Conservation (phyloP, 2,329 filamentous ascomycete genomes). For the Penicillium palitans region DNA sequence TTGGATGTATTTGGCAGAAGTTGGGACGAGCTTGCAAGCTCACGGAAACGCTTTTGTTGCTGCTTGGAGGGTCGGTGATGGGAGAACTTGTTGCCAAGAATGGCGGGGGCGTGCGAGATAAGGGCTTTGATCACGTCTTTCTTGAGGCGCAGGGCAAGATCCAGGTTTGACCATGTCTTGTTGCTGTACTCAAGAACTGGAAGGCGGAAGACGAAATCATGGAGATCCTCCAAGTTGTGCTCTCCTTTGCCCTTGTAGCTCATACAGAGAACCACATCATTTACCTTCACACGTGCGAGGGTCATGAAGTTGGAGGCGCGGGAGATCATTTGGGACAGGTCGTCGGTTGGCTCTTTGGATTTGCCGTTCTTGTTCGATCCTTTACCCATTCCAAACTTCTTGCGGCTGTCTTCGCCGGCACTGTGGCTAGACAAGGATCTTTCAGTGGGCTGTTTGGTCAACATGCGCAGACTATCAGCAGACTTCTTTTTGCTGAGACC, state of each 20-base stretch:
- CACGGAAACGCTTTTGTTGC: conserved; percentile 75
- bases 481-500: conserved; percentile 43
- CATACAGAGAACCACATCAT: conserved; percentile 90
- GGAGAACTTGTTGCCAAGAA: conserved; percentile 95
- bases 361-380: conserved; percentile 51
- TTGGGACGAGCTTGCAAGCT: conserved; percentile 76
- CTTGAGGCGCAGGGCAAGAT: conserved; percentile 88
- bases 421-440: conserved; percentile 38
- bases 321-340: conserved; percentile 93
- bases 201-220: conserved; percentile 95
- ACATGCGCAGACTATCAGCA: conserved; percentile 42
- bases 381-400: conserved; percentile 49
- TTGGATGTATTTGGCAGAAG: conserved; percentile 53
- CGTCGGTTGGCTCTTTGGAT: conserved; percentile 72
- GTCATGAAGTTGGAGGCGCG: conserved; percentile 98
- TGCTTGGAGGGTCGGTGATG: conserved; percentile 80
- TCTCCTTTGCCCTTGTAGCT: conserved; percentile 96
- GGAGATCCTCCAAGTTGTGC: conserved; percentile 93
- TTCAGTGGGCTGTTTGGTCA: conserved; percentile 39
- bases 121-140: conserved; percentile 91
- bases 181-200: conserved; percentile 94
- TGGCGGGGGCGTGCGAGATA: conserved; percentile 92
- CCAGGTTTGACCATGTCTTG: conserved; percentile 98
- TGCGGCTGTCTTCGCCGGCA: conserved; percentile 45
- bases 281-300: conserved; percentile 90